Base-by-base conservation (phyloP, 2,329 filamentous ascomycete genomes). In the Cladosporium colombiae region DNA sequence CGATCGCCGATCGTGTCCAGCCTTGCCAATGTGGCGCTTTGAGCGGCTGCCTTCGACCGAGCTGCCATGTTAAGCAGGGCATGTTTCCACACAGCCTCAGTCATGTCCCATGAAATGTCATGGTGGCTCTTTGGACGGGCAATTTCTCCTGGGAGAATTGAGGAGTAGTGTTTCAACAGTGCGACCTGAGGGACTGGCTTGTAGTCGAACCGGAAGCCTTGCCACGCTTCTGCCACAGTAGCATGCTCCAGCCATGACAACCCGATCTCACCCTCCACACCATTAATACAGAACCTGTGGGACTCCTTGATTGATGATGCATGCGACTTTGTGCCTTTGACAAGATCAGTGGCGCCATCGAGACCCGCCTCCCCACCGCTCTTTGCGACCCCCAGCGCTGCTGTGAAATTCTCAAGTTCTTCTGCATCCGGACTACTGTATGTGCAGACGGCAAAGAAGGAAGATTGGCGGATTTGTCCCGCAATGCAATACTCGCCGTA, bases 401-500 rank as follows among this genome's bases (percentile, higher is more conserved):
- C 29, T n/a, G 23, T 40, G 49, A 55, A 63, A 14, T 23, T 44
- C 21, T 52, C 52, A 16, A 63, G 46, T 27, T 55, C 60, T 14
- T 37, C 33, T 33, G 18, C n/a, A 14, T 55, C 35, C 4, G 23
- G 37, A 13, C 33, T 52, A 53, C 40, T 55, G 23, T 63, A 63
- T 37, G 49, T 63, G 35, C 60, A 53, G 2, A 63, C 52, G 5
- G 60, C 60, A 10, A 63, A 52, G 46, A 63, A 63, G 29, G 49
- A 53, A 11, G 49, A 37, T 21, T 63, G 60, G 18, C 60, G 60
- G 1, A 63, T 33, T 21, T 44, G 29, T 6, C 60, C 60, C 27
- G 60, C 31, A 11, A 63, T 31, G 49, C 44, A 55, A 63, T 63
- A 63, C 49, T 63, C 60, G 23, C 60, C 60, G 21, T 63, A 63